Conservation (phyloP, 768 basidiomycete species). For the Udeniomyces megalosporus region DNA sequence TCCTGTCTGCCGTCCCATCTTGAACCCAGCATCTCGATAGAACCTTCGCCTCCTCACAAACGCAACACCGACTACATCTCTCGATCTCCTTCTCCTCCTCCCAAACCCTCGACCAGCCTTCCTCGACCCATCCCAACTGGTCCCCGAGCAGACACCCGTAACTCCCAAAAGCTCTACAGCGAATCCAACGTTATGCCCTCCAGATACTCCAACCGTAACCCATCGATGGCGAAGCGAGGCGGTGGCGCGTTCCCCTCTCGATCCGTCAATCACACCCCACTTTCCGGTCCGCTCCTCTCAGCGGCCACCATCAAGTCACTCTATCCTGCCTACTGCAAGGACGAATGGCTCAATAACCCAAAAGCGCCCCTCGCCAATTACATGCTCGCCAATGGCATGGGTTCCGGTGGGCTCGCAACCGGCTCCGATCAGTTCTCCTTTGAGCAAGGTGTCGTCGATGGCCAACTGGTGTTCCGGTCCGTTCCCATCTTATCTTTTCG, state of each 20-base stretch:
- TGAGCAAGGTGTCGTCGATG: slow-evolving; percentile 26
- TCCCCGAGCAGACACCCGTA: neutral
- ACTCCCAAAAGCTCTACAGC: neutral
- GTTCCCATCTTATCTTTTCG: neutral
- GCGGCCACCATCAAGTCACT: neutral
- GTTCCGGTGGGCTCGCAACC: slow-evolving; percentile 19
- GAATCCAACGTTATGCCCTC: neutral
- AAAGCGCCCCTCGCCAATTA: slow-evolving; percentile 41
- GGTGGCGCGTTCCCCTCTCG: neutral
- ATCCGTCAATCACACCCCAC: neutral
- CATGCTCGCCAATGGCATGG: slow-evolving; percentile 20
- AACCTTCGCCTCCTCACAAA: neutral
- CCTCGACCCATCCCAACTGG: neutral
- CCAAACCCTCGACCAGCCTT: no score
- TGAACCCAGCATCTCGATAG: neutral
- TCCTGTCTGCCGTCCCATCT: no score
- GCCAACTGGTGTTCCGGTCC: slow-evolving; percentile 37
- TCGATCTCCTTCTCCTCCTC: neutral
- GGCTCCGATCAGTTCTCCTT: slow-evolving; percentile 25
- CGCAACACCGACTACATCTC: neutral
- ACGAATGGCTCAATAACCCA: slow-evolving; percentile 34
- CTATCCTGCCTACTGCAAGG: slow-evolving; percentile 19
- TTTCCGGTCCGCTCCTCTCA: neutral
- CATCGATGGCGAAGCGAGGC: neutral
- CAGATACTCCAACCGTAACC: neutral